Conservation (phyloP, 2,329 filamentous ascomycete genomes). For the Gremmenia infestans region DNA sequence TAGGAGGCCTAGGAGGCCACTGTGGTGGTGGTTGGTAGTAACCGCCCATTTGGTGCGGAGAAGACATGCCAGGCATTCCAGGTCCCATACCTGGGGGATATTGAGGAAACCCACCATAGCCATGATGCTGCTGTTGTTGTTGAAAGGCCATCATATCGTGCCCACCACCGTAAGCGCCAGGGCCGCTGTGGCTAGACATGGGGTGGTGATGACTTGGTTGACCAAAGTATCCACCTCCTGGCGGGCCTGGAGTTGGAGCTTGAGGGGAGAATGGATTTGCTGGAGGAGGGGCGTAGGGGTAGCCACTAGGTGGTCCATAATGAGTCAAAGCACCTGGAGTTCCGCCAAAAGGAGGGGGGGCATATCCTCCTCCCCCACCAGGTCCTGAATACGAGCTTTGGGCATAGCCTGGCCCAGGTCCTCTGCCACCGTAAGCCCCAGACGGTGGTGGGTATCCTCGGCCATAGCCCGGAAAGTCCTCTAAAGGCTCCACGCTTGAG, state of each 20-base stretch:
- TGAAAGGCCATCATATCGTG: constrained; percentile 31
- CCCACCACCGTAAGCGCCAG: constrained; percentile 18
- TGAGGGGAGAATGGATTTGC: constrained; percentile 29
- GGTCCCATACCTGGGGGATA: constrained; percentile 9
- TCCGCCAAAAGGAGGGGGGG: constrained; percentile 26
- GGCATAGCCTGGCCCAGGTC: constrained; percentile 27
- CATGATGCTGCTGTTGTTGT: constrained; percentile 20
- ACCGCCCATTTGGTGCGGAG: constrained; percentile 17
- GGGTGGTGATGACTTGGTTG: constrained; percentile 33
- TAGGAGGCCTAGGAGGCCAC: constrained; percentile 18
- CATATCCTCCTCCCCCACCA: constrained; percentile 16
- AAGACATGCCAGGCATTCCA: constrained; percentile 16
- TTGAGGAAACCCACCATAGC: constrained; percentile 21
- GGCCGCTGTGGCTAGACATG: constrained; percentile 33
- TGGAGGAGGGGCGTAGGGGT: constrained; percentile 17
- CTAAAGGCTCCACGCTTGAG: constrained; percentile 59
- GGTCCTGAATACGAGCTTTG: constrained; percentile 26
- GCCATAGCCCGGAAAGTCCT: constrained; percentile 54
- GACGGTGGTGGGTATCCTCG: constrained; percentile 32
- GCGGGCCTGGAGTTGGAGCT: constrained; percentile 19
- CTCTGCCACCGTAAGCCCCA: constrained; percentile 22
- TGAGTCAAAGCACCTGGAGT: constrained; percentile 27
- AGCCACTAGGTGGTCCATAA: constrained; percentile 24
- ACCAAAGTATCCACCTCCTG: constrained; percentile 29
- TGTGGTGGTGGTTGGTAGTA: constrained; percentile 14